Evolutionary conservation across 2,329 filamentous ascomycete genomes (phyloP).

Genomic region (Sporothrix phasma): DNA sequence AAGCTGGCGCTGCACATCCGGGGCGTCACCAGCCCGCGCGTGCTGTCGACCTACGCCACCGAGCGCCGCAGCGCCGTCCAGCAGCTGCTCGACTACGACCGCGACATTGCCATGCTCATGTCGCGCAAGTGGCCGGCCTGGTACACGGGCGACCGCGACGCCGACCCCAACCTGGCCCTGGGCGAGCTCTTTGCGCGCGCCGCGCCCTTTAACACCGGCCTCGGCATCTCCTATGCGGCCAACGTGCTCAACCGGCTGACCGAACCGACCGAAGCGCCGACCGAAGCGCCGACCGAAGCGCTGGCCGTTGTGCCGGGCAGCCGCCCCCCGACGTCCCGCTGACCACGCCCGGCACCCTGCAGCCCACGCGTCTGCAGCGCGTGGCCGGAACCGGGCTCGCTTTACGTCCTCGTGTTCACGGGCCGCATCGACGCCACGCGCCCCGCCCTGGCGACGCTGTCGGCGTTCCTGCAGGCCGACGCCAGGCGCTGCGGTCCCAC

Average conservation of each 20-base stretch:
- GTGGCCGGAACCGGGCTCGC: constrained; percentile 32
- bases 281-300: not conserved
- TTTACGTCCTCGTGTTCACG: constrained; percentile 35
- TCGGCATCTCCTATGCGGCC: constrained; percentile 44
- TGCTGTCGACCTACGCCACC: constrained; percentile 31
- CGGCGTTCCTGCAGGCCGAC: constrained; percentile 7
- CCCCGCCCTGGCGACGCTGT: constrained; percentile 17
- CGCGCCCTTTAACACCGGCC: constrained; percentile 50
- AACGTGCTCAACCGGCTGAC: constrained; percentile 17
- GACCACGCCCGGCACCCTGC: constrained; percentile 35
- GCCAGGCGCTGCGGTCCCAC: constrained; percentile 19
- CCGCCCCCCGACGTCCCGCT: constrained; percentile 38
- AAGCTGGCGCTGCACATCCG: constrained; percentile 30
- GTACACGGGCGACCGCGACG: constrained; percentile 31
- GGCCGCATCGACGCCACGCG: constrained; percentile 16
- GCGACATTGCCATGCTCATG: constrained; percentile 26
- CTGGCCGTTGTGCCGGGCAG: constrained; percentile 29
- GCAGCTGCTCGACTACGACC: constrained; percentile 33
- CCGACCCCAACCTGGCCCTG: constrained; percentile 37
- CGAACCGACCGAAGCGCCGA: not conserved
- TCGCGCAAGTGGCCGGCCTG: constrained; percentile 31
- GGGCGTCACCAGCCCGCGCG: constrained; percentile 12
- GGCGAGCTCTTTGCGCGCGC: constrained; percentile 48
- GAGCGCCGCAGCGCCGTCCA: constrained; percentile 31
- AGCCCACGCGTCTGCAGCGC: constrained; percentile 33